These are phyloP conservation scores for Acanthamoeba healyi DNA, from an alignment of 208 protist species.

Conservation along the genomic window DNA sequence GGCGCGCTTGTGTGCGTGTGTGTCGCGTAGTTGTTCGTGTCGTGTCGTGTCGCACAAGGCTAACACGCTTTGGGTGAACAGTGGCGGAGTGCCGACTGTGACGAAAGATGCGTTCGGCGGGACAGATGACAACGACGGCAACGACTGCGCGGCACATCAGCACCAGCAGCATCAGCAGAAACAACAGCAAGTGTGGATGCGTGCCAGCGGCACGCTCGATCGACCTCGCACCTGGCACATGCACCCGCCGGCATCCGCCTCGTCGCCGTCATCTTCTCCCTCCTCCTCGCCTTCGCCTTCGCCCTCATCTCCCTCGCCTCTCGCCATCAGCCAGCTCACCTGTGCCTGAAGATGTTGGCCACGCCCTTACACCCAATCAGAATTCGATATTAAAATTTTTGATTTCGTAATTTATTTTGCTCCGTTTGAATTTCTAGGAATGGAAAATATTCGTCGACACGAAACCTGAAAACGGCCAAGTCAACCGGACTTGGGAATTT, in stretches of 20 bases:
- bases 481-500: constrained; percentile 10
- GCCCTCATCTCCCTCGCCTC: background rate
- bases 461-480: background rate
- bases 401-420: too few relatives aligned
- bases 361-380: background rate
- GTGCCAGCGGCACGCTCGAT: background rate
- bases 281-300: background rate
- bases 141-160: background rate
- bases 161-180: too few relatives aligned
- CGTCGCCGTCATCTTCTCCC: background rate
- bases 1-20: background rate
- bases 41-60: background rate
- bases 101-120: background rate
- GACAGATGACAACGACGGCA: background rate
- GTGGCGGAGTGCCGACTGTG: background rate
- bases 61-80: background rate
- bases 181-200: background rate
- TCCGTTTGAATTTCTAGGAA: background rate
- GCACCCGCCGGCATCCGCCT: background rate
- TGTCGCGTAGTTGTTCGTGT: background rate
- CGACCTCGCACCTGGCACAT: background rate
- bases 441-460: background rate
- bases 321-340: background rate
- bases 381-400: background rate
- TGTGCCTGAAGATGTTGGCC: background rate